These are phyloP conservation scores for Apiospora arundinis DNA, from an alignment of 2,329 filamentous ascomycete species.

Conservation along the genomic window DNA sequence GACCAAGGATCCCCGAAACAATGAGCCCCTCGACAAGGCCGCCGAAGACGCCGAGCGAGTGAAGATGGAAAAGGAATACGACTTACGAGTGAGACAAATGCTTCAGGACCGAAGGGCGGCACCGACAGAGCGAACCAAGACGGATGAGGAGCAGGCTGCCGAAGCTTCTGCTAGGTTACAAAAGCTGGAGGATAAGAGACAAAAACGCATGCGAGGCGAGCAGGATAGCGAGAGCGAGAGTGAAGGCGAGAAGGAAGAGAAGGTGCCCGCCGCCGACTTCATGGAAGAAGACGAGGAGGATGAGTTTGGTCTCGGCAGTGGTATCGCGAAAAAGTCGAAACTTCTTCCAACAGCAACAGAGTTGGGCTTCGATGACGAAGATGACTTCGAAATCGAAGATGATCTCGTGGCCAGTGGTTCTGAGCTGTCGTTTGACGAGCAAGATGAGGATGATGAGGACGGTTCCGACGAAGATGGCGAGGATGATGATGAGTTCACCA, in stretches of 20 bases:
- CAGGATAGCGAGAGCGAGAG: slow-evolving; percentile 48
- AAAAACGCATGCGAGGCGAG: slow-evolving; percentile 87
- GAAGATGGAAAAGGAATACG: slow-evolving; percentile 80
- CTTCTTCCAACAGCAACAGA: slow-evolving; percentile 63
- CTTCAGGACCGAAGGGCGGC: slow-evolving; percentile 84
- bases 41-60: slow-evolving; percentile 51
- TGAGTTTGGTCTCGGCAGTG: slow-evolving; percentile 63
- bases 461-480: slow-evolving; percentile 59
- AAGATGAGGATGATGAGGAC: slow-evolving; percentile 34
- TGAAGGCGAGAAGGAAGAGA: slow-evolving; percentile 28
- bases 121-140: slow-evolving; percentile 88
- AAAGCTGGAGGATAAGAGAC: slow-evolving; percentile 81
- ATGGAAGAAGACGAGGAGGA: slow-evolving; percentile 40
- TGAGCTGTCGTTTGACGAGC: slow-evolving; percentile 23
- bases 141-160: slow-evolving; percentile 81
- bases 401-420: slow-evolving; percentile 75
- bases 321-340: slow-evolving; percentile 50
- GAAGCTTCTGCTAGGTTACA: slow-evolving; percentile 80
- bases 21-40: slow-evolving; percentile 46
- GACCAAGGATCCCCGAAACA: slow-evolving; percentile 36
- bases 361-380: slow-evolving; percentile 86
- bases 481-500: slow-evolving; percentile 62
- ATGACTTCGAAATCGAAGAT: slow-evolving; percentile 91
- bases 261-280: slow-evolving; percentile 34
- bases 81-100: slow-evolving; percentile 80